A percentile compares a stretch with the other conserved stretches of the same genome.
These are phyloP conservation scores for Alternaria longipes DNA, from an alignment of 2,329 filamentous ascomycete species.

Conservation along the genomic window DNA sequence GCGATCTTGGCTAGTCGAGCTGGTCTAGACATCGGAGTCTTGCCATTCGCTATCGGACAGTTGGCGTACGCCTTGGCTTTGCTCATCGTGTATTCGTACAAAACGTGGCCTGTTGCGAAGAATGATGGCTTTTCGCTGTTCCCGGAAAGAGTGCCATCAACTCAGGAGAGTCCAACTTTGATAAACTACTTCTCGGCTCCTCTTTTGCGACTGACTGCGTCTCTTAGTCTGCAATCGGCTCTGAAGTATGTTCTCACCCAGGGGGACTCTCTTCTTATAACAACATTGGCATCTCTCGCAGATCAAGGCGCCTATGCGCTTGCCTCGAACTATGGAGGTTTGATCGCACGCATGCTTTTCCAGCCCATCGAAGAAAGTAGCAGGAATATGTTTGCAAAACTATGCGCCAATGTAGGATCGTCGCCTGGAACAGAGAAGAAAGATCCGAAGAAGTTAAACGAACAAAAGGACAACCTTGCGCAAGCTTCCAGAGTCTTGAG, in stretches of 20 bases:
- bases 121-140: slow-evolving; percentile 75
- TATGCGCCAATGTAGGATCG: slow-evolving; percentile 63
- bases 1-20: slow-evolving; percentile 70
- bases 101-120: slow-evolving; percentile 66
- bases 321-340: slow-evolving; percentile 89
- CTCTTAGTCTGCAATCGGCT: slow-evolving; percentile 84
- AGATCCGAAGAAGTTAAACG: slow-evolving; percentile 13
- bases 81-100: slow-evolving; percentile 73
- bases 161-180: slow-evolving; percentile 31
- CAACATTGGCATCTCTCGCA: slow-evolving; percentile 75
- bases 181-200: slow-evolving; percentile 68
- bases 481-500: slow-evolving; percentile 64
- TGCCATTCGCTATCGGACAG: slow-evolving; percentile 92
- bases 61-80: slow-evolving; percentile 76
- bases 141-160: slow-evolving; percentile 54
- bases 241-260: slow-evolving; percentile 95
- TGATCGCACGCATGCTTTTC: slow-evolving; percentile 87
- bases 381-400: slow-evolving; percentile 85
- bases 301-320: slow-evolving; percentile 93
- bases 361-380: slow-evolving; percentile 96
- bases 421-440: slow-evolving; percentile 19
- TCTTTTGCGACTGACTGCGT: slow-evolving; percentile 77
- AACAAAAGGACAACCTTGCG: slow-evolving; percentile 36
- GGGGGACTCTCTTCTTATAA: slow-evolving; percentile 89
- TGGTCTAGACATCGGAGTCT: slow-evolving; percentile 70